phyloP scores from a whole-genome alignment of 2,329 filamentous ascomycete species.

The Penicillium hordei region DNA sequence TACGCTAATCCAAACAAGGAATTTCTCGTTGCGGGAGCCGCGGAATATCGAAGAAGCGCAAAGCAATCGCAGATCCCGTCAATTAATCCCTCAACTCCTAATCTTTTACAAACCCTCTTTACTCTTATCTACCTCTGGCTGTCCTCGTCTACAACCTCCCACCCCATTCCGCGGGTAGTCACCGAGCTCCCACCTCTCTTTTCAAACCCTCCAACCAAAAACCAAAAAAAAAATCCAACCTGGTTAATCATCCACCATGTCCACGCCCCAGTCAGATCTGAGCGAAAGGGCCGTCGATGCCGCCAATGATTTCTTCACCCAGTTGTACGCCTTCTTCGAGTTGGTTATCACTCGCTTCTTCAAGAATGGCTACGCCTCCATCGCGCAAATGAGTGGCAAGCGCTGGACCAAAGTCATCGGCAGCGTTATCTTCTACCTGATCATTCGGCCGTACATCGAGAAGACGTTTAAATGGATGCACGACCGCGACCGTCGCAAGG shows the following conservation, averaged over 20 bases:
- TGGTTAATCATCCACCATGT: slow-evolving; percentile 21
- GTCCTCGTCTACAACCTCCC: neutral
- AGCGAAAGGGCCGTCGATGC: slow-evolving; percentile 27
- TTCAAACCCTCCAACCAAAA: neutral
- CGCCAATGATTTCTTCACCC: slow-evolving; percentile 32
- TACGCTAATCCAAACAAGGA: slow-evolving; percentile 1
- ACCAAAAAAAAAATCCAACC: slow-evolving; percentile 1
- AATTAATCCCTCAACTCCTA: slow-evolving; percentile 8
- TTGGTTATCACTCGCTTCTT: slow-evolving; percentile 32
- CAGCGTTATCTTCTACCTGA: slow-evolving; percentile 70
- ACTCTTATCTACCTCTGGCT: neutral
- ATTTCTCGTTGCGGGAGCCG: slow-evolving; percentile 5
- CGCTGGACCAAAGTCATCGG: slow-evolving; percentile 67
- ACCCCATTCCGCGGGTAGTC: neutral
- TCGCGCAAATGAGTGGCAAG: slow-evolving; percentile 44
- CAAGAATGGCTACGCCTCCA: slow-evolving; percentile 44
- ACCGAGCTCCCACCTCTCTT: neutral
- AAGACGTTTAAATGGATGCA: slow-evolving; percentile 62
- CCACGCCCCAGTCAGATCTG: slow-evolving; percentile 18
- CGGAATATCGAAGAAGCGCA: slow-evolving; percentile 14
- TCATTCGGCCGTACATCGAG: slow-evolving; percentile 72
- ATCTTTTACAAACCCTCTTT: neutral
- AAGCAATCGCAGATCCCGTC: slow-evolving; percentile 7
- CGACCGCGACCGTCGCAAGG: slow-evolving; percentile 33
- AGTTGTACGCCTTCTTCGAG: slow-evolving; percentile 30